Evolutionary conservation across 2,329 filamentous ascomycete species (phyloP).

Genomic region (Ascochyta fabae): DNA sequence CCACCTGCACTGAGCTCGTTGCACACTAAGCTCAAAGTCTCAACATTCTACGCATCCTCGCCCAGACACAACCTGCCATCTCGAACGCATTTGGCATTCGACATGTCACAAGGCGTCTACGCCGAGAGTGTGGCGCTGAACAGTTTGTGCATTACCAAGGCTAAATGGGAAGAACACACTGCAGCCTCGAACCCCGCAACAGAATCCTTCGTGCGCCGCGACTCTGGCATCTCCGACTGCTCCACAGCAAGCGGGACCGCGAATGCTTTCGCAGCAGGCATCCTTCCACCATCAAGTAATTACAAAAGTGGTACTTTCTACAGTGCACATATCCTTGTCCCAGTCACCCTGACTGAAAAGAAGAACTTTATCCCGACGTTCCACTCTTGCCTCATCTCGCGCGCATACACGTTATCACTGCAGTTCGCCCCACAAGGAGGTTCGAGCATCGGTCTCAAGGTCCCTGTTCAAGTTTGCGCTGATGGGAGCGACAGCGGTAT

Average conservation of each 20-base stretch:
- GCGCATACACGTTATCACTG: constrained; percentile 67
- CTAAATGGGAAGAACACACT: constrained; percentile 61
- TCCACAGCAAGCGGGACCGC: constrained; percentile 30
- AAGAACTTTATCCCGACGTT: constrained; percentile 73
- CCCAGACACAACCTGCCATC: constrained; percentile 60
- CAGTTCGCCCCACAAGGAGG: constrained; percentile 57
- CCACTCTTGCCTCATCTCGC: constrained; percentile 70
- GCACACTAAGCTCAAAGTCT: constrained; percentile 62
- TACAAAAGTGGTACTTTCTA: constrained; percentile 61
- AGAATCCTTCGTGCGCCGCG: constrained; percentile 43
- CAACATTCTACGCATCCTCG: constrained; percentile 62
- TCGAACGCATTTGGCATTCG: constrained; percentile 50
- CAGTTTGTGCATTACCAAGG: constrained; percentile 62
- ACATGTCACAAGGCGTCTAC: constrained; percentile 60
- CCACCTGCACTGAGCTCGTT: constrained; percentile 63
- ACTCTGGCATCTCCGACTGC: constrained; percentile 51
- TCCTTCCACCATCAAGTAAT: constrained; percentile 45
- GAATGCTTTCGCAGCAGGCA: constrained; percentile 32
- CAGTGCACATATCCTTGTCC: constrained; percentile 67
- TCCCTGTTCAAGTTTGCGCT: constrained; percentile 55
- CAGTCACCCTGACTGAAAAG: constrained; percentile 65
- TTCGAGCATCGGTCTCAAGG: constrained; percentile 48
- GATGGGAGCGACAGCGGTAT: constrained; percentile 45
- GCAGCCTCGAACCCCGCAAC: constrained; percentile 40
- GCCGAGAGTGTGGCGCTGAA: constrained; percentile 61